Base-by-base conservation (phyloP, 257 asterid genomes). In the Plantago ovata region DNA sequence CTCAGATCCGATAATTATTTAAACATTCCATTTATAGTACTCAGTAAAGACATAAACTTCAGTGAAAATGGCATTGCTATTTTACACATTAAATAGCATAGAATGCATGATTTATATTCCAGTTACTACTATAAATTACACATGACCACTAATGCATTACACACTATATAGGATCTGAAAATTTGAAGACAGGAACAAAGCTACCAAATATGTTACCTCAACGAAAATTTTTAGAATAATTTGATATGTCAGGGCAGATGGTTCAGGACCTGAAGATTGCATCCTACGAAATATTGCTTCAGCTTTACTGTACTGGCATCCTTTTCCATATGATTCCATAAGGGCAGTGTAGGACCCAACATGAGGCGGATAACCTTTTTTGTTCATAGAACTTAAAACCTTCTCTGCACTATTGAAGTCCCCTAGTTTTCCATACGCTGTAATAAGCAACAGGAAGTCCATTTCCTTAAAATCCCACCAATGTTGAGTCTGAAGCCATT, bases 401-500 rank as follows among this genome's bases (percentile, higher is more conserved):
- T 82, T 86, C 78, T 93, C 98, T 3, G 98, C 95, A 74, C 82
- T 93, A 50, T 48, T 73, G 74, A 84, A 89, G 75, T 89, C 81
- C 41, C 97, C 96, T 71, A 69, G 85, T 74, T 93, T 93, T 44
- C 98, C 97, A 39, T 86, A 89, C 48, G 97, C 97, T 2, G 96
- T 93, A 62, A 93, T 82, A 68, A 93, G 96, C 97, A 93, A 80
- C 70, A 89, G 72, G 68, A 79, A 86, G 62, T 93, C 98, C 95
- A 86, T 84, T 69, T 93, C 91, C 77, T 83, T 93, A 59, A 93
- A 89, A 71, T 82, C 87, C 98, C 98, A 93, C 97, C 98, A 93
- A 75, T 86, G 81, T 67, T 93, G 94, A 42, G 89, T 82, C 45
- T 78, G 84, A 20, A 93, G 97, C 98, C 98, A 93, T 72, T 93